Conservation (phyloP, 2,329 filamentous ascomycete species). For the Tolypocladium guangdongense region DNA sequence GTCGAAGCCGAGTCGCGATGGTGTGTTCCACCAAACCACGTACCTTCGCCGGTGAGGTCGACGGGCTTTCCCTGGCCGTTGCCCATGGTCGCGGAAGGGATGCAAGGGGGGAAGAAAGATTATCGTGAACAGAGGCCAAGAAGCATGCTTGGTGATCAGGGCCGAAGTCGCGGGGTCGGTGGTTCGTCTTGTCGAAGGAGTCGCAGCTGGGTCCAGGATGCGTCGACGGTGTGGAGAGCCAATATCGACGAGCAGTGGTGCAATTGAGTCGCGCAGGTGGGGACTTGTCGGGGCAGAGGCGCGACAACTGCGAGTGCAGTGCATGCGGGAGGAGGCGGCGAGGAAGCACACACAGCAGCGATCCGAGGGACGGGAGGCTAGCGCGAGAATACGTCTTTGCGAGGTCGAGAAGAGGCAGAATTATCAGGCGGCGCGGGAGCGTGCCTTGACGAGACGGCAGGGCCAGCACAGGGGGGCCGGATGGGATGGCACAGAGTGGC, state of each 20-base stretch:
- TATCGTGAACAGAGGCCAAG: constrained; percentile 12
- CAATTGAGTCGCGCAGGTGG: neutral
- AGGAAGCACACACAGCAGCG: neutral
- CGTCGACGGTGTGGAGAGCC: neutral
- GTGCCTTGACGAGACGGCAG: neutral
- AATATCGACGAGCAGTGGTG: neutral
- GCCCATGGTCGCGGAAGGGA: constrained; percentile 61
- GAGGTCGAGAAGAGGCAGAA: neutral
- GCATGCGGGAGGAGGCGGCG: neutral
- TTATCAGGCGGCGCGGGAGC: neutral
- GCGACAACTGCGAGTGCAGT: neutral
- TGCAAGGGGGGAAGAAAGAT: constrained; percentile 12
- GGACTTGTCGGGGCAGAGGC: neutral
- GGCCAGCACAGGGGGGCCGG: neutral
- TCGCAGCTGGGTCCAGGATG: neutral
- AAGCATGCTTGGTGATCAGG: constrained; percentile 14
- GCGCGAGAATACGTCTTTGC: neutral
- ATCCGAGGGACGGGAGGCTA: neutral
- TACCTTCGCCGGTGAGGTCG: constrained; percentile 88
- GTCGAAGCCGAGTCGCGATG: neutral
- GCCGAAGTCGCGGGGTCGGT: neutral
- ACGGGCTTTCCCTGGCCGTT: constrained; percentile 92
- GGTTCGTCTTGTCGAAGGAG: neutral
- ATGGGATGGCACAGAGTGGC: neutral
- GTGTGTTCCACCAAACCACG: constrained; percentile 4